Conservation (phyloP, 306 rosid genomes). For the Casuarina cunninghamiana region DNA sequence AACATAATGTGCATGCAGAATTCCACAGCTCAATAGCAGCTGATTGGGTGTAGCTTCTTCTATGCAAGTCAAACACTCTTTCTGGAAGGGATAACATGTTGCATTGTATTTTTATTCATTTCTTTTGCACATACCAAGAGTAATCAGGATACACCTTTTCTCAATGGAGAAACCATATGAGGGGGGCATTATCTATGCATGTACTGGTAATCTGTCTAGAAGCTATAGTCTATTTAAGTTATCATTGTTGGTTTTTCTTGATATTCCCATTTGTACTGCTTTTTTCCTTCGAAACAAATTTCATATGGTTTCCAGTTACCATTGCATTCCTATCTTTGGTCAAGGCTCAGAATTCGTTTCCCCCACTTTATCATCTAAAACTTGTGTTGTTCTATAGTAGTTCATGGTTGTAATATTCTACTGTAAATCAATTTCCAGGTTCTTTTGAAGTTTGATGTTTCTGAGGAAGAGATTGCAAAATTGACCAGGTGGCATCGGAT, state of each 20-base stretch:
- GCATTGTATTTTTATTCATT: neutral
- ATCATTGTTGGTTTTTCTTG: neutral
- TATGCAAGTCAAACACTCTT: neutral
- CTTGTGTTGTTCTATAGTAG: neutral
- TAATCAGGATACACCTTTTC: neutral
- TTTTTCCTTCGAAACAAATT: neutral
- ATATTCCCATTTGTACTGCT: neutral
- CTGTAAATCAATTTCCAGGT: conserved; percentile 53
- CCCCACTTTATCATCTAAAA: neutral
- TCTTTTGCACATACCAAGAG: neutral
- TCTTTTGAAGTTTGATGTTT: conserved; percentile 87
- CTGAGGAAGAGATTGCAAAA: conserved; percentile 83
- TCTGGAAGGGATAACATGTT: neutral
- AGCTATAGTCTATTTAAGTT: neutral
- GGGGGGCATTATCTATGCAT: neutral
- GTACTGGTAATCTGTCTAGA: neutral
- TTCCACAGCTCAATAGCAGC: no score
- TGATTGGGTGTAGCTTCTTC: neutral
- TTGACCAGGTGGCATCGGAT: conserved; percentile 99
- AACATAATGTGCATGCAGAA: no score
- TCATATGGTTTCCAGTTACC: neutral
- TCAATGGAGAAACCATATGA: neutral
- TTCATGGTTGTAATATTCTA: conserved; percentile 25
- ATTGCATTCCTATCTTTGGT: neutral
- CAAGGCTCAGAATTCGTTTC: neutral